Conservation (phyloP, 2,329 filamentous ascomycete species). For the Aspergillus sojae region DNA sequence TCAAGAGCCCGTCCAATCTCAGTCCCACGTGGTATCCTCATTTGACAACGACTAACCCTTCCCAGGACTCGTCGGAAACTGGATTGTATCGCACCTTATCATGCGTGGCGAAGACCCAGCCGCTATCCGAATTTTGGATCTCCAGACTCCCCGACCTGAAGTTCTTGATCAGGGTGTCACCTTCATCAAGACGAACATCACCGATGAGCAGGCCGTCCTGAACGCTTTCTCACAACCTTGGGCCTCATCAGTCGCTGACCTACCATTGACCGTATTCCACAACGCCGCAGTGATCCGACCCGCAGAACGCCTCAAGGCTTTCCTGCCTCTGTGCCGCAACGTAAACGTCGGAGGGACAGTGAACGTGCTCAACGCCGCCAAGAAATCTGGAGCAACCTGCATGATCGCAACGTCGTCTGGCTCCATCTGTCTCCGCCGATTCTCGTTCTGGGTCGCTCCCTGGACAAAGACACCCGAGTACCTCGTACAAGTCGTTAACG, state of each 20-base stretch:
- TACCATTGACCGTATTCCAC: conserved; percentile 61
- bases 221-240: conserved; percentile 54
- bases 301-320: conserved; percentile 49
- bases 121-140: conserved; percentile 59
- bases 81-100: conserved; percentile 58
- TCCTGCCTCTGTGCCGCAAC: conserved; percentile 49
- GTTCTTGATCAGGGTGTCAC: conserved; percentile 49
- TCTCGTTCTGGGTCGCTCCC: conserved; percentile 48
- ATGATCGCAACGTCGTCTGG: conserved; percentile 59
- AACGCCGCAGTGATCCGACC: conserved; percentile 59
- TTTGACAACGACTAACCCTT: conserved; percentile 11
- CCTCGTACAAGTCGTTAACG: conserved; percentile 51
- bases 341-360: conserved; percentile 57
- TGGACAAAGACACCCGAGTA: conserved; percentile 46
- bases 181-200: conserved; percentile 55
- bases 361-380: conserved; percentile 54
- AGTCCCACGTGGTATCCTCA: not conserved
- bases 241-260: conserved; percentile 42
- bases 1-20: not conserved
- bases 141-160: conserved; percentile 47
- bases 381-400: conserved; percentile 50
- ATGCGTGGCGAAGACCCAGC: conserved; percentile 54
- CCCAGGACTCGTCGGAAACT: conserved; percentile 58
- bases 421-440: conserved; percentile 48
- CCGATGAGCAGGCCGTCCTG: conserved; percentile 46